phyloP scores from a whole-genome alignment of 2,329 filamentous ascomycete species.

The Periconia macrospinosa region DNA sequence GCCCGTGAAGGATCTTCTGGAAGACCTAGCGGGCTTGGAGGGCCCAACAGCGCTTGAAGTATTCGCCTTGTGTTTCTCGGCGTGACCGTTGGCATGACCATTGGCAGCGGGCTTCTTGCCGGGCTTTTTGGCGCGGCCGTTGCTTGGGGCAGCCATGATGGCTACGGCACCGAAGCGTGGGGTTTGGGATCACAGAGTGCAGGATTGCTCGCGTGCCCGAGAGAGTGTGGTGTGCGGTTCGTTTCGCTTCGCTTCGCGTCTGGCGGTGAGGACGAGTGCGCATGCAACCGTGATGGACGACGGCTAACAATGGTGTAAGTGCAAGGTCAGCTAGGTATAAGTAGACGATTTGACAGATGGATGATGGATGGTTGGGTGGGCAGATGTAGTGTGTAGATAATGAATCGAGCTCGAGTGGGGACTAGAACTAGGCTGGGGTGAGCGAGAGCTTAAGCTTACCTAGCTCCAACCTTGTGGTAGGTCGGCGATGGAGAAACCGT shows the following conservation, averaged over 20 bases:
- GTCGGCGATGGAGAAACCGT: too few species aligned
- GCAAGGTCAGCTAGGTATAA: too few species aligned
- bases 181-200: slow-evolving; percentile 1
- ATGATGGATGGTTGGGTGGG: too few species aligned
- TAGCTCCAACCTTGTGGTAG: too few species aligned
- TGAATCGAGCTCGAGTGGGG: too few species aligned
- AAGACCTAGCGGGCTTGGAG: slow-evolving; percentile 15
- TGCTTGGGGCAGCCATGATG: slow-evolving; percentile 40
- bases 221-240: not conserved
- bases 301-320: too few species aligned
- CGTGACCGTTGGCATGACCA: slow-evolving; percentile 27
- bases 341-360: too few species aligned
- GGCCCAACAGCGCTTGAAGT: slow-evolving; percentile 13
- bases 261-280: not conserved
- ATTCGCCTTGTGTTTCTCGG: slow-evolving; percentile 28
- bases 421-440: too few species aligned
- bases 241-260: not conserved
- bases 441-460: too few species aligned
- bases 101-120: slow-evolving; percentile 31
- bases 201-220: slow-evolving; percentile 18
- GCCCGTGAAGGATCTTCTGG: slow-evolving; percentile 23
- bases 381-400: too few species aligned
- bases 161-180: slow-evolving; percentile 15
- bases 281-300: too few species aligned
- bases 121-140: slow-evolving; percentile 41